Percentiles rank a stretch among this genome's conserved stretches.
phyloP scores from a whole-genome alignment of 2,329 filamentous ascomycete genomes.

The Alternaria gaisen region DNA sequence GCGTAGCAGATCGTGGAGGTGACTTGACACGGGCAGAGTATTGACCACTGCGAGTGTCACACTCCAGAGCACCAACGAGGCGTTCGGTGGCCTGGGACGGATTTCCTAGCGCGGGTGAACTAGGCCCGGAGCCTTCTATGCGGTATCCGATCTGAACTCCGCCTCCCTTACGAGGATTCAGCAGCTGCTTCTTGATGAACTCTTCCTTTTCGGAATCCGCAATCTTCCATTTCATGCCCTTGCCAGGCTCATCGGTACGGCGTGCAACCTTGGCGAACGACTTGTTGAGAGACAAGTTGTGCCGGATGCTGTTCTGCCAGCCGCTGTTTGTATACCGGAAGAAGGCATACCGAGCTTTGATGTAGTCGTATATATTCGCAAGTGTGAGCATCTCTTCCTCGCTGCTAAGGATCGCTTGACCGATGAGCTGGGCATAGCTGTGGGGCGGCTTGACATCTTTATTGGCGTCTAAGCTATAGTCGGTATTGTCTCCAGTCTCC shows the following conservation, averaged over 20 bases:
- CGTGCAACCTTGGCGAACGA: slow-evolving; percentile 92
- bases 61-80: slow-evolving; percentile 55
- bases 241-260: slow-evolving; percentile 92
- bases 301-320: slow-evolving; percentile 99
- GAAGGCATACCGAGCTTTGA: slow-evolving; percentile 90
- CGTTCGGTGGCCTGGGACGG: slow-evolving; percentile 61
- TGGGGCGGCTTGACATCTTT: slow-evolving; percentile 94
- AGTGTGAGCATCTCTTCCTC: slow-evolving; percentile 88
- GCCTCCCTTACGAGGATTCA: slow-evolving; percentile 53
- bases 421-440: slow-evolving; percentile 97
- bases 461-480: slow-evolving; percentile 82
- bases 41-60: slow-evolving; percentile 27
- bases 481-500: slow-evolving; percentile 67
- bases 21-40: slow-evolving; percentile 47
- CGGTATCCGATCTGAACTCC: slow-evolving; percentile 38
- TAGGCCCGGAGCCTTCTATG: slow-evolving; percentile 72
- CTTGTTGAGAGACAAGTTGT: slow-evolving; percentile 95
- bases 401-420: slow-evolving; percentile 90
- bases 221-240: slow-evolving; percentile 99
- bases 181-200: slow-evolving; percentile 75
- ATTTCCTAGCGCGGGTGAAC: slow-evolving; percentile 64
- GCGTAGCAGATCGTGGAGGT: slow-evolving; percentile 57
- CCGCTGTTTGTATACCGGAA: slow-evolving; percentile 86
- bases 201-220: slow-evolving; percentile 84
- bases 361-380: slow-evolving; percentile 92